Evolutionary conservation across 495 filamentous ascomycete species (phyloP), one percentile per base, ranked within the genome.

Genomic region (Penicillium atrosanguineum): DNA sequence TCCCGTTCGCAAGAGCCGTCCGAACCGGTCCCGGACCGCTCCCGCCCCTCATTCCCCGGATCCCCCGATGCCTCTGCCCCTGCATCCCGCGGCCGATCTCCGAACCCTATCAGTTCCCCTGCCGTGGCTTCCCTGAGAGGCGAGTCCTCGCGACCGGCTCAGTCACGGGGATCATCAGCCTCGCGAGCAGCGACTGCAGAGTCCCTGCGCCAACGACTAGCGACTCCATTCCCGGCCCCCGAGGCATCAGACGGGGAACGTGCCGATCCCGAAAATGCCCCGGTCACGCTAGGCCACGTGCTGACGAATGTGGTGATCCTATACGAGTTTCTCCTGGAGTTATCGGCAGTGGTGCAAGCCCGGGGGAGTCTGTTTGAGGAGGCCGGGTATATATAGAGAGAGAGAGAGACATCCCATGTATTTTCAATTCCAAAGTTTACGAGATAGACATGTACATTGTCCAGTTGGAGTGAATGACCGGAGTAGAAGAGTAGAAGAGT

Each of bases 331-430:
- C 69, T 96, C 6, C 74, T 97, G 40, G 94, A 98, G 71, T 66
- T 97, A 34, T 86, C 90, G 3, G 93, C 92, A 8, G 69, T 96
- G 61, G 80, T 95, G 47, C 90, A 97, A 62, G 87, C 91, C 11
- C 77, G 94, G 47, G 89, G 90, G 3, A 88, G 86, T 45, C 61
- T 97, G 37, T 96, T 97, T 73, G 85, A 83, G 38, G 94, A 98
- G 69, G 87, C 95, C 9, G 84, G 80, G 49, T 91, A 72, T 55
- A 29, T 43, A 19, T 58, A 44, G 44, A 34, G 3, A 9, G 3
- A 31, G 4, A 31, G 7, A 34, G 9, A 14, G 11, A 34, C 31
- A 12, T 15, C 9, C 9, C 14, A 34, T n/a, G n/a, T n/a, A n/a
- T 23, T 23, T 23, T 23, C 23, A 2, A 2, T 23, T 23, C 23